Evolutionary conservation across 768 basidiomycete species (phyloP).

Genomic region (Sarcomyxa edulis): DNA sequence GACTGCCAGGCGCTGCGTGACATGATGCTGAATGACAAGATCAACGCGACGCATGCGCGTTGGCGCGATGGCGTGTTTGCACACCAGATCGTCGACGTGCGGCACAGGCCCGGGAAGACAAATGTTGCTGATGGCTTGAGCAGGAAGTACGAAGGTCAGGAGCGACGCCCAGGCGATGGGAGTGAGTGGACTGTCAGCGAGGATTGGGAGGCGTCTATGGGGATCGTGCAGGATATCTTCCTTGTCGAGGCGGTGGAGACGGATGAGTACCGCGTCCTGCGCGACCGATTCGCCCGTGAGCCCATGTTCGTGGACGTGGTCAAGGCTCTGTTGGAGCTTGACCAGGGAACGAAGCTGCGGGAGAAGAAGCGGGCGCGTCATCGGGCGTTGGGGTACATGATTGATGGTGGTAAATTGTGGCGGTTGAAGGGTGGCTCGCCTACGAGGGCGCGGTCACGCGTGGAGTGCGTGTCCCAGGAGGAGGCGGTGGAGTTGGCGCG

Average conservation of each 20-base stretch:
- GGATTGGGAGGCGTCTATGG: conserved; percentile 17
- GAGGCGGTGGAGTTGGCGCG: too few relatives aligned
- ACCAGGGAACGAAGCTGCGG: conserved; percentile 9
- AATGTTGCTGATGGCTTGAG: conserved; percentile 19
- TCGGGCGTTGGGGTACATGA: conserved; percentile 16
- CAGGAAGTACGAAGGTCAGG: conserved; percentile 5
- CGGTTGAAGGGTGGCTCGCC: conserved; percentile 11
- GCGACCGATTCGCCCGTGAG: conserved; percentile 8
- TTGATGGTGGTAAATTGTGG: conserved; percentile 23
- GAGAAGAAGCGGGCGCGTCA: conserved; percentile 17
- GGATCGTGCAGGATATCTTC: conserved; percentile 18
- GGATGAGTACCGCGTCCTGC: too few relatives aligned
- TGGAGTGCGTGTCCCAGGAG: conserved; percentile 26
- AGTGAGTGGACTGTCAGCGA: conserved; percentile 23
- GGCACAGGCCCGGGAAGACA: conserved; percentile 14
- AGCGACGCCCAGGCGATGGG: conserved; percentile 23
- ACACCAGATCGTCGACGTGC: conserved; percentile 18
- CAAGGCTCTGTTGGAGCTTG: conserved; percentile 16
- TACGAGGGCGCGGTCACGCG: conserved; percentile 10
- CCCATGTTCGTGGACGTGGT: conserved; percentile 17
- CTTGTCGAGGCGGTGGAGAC: not conserved
- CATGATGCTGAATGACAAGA: conserved; percentile 20
- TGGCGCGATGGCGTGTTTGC: conserved; percentile 28
- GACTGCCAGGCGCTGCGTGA: conserved; percentile 31
- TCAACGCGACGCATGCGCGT: conserved; percentile 23